Conservation (phyloP, 2,329 filamentous ascomycete species). For the Colletotrichum neosansevieriae region DNA sequence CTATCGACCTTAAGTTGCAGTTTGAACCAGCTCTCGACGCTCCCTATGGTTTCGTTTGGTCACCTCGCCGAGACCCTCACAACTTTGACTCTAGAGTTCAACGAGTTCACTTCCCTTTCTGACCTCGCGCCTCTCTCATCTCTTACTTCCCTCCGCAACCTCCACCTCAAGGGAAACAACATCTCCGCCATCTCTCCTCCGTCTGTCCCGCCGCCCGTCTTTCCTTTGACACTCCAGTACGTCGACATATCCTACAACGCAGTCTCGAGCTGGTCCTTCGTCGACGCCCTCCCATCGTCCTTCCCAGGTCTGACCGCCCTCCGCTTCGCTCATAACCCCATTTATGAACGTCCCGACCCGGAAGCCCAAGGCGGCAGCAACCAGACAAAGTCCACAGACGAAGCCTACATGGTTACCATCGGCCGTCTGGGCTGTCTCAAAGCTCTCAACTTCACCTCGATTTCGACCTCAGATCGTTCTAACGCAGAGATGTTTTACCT, state of each 20-base stretch:
- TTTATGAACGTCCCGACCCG: slow-evolving; percentile 72
- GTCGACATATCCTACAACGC: slow-evolving; percentile 81
- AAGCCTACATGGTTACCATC: slow-evolving; percentile 90
- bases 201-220: slow-evolving; percentile 55
- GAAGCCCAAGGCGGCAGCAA: slow-evolving; percentile 46
- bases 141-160: slow-evolving; percentile 65
- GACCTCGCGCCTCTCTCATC: slow-evolving; percentile 67
- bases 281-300: slow-evolving; percentile 73
- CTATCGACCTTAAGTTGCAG: slow-evolving; percentile 65
- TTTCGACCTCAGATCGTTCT: slow-evolving; percentile 79
- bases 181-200: slow-evolving; percentile 62
- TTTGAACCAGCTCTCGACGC: slow-evolving; percentile 67
- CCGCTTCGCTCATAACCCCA: slow-evolving; percentile 86
- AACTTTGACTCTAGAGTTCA: slow-evolving; percentile 78
- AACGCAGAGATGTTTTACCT: slow-evolving; percentile 97
- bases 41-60: slow-evolving; percentile 57
- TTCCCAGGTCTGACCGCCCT: slow-evolving; percentile 83
- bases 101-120: slow-evolving; percentile 71
- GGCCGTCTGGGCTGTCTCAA: slow-evolving; percentile 77
- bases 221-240: slow-evolving; percentile 68
- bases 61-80: slow-evolving; percentile 65
- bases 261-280: slow-evolving; percentile 77
- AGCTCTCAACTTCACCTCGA: slow-evolving; percentile 78
- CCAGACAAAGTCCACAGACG: slow-evolving; percentile 71
- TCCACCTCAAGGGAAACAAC: slow-evolving; percentile 82